Evolutionary conservation across 345 rosid species (phyloP).

Genomic region (Moringa oleifera): DNA sequence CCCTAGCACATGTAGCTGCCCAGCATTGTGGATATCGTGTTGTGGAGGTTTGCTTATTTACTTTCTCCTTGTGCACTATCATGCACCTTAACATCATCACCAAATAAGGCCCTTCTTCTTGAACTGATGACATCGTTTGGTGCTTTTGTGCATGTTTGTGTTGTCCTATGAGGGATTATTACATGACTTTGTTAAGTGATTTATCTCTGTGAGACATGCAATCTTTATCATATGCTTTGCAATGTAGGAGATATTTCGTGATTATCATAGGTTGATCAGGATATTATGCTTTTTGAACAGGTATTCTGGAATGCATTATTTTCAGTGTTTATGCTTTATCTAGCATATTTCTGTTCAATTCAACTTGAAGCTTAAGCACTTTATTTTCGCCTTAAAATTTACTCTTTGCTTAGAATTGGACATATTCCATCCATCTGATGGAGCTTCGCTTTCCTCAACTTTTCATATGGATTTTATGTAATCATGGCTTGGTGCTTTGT

Average conservation of each 20-base stretch:
- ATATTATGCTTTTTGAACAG: background rate
- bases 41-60: conserved; percentile 68
- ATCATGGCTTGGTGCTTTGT: conserved; percentile 18
- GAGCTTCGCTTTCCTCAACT: background rate
- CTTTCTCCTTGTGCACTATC: conserved; percentile 19
- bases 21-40: conserved; percentile 96
- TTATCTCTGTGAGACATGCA: background rate
- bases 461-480: conserved; percentile 6
- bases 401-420: no score
- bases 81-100: conserved; percentile 4
- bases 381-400: no score
- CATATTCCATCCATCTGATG: background rate
- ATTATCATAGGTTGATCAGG: no score
- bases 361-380: no score
- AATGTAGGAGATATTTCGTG: conserved; percentile 6
- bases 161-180: background rate
- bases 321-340: no score
- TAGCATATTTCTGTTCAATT: no score
- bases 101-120: conserved; percentile 6
- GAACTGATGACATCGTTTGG: background rate
- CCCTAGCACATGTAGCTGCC: conserved; percentile 96
- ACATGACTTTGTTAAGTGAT: no score
- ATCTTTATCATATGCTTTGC: conserved; percentile 5
- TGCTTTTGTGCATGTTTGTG: background rate
- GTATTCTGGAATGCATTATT: background rate